Conservation (phyloP, 345 rosid species). For the Bretschneidera sinensis region DNA sequence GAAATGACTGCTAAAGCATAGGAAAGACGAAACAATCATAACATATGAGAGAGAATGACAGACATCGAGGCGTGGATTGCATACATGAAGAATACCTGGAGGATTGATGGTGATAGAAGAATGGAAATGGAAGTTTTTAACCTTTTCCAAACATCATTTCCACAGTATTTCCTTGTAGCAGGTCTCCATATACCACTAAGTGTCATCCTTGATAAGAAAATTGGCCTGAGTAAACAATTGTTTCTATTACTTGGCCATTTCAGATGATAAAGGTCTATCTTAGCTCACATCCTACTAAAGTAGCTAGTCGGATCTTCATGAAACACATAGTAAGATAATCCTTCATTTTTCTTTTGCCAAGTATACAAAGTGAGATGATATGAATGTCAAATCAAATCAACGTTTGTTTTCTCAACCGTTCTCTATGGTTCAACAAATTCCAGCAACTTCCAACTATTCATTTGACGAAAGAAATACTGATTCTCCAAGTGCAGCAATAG, state of each 20-base stretch:
- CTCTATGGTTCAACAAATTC: slow-evolving; percentile 6
- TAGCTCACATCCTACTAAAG: slow-evolving; percentile 9
- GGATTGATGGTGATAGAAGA: slow-evolving; percentile 74
- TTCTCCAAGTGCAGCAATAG: not conserved
- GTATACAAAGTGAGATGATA: not conserved
- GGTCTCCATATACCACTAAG: slow-evolving; percentile 93
- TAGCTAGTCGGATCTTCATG: slow-evolving; percentile 10
- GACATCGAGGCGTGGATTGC: slow-evolving; percentile 20
- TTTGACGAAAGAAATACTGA: not conserved
- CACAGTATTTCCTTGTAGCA: slow-evolving; percentile 57
- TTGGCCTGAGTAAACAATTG: slow-evolving; percentile 57
- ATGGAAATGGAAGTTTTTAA: slow-evolving; percentile 76
- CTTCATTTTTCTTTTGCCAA: too few species aligned
- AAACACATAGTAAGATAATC: not conserved
- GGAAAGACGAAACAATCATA: slow-evolving; percentile 4
- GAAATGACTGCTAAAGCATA: not conserved
- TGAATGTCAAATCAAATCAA: slow-evolving; percentile 3
- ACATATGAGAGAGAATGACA: slow-evolving; percentile 26
- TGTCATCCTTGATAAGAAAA: slow-evolving; percentile 82
- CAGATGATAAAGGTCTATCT: slow-evolving; percentile 5
- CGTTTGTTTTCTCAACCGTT: too few species aligned
- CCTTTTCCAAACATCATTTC: slow-evolving; percentile 72
- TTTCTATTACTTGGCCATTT: slow-evolving; percentile 17
- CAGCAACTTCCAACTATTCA: not conserved
- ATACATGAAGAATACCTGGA: slow-evolving; percentile 75